Evolutionary conservation across 2,329 filamentous ascomycete genomes (phyloP), one percentile per base, ranked within the genome.

Genomic region (Xylariaceae sp.): DNA sequence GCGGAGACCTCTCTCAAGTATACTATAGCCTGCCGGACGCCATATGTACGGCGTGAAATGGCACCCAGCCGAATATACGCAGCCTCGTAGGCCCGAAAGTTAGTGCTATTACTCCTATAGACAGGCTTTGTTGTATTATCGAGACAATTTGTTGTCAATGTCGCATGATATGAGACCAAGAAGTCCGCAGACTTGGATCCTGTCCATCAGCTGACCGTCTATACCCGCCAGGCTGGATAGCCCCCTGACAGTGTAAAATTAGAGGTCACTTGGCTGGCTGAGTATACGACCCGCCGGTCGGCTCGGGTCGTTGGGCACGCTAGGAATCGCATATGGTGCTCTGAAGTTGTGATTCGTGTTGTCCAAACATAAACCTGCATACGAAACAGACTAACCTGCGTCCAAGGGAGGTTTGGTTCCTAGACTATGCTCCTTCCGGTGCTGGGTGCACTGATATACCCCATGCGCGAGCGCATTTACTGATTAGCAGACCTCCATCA

Each of bases 161-260:
- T 32, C 20, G n/a, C n/a, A n/a, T n/a, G 32, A 47, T 35, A 45
- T 47, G 35, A 46, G 21, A 52, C 35, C 33, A 37, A 35, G 41
- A 30, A 21, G 50, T 27, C 27, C 13, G 33, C 9, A 32, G 35
- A 41, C 36, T 46, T 43, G 47, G 36, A 30, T 32, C 40, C 52
- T 55, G 37, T 37, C 44, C 48, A 47, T 52, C 53, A 56, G 53
- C 53, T 56, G 53, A 56, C 48, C 13, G 4, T 15, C 41, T 32
- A 10, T 43, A 52, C 43, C 53, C 48, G 43, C 53, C 39, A 48
- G 49, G 53, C 53, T 56, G 53, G 53, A 47, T 54, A 47, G 37
- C 47, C 42, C 43, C 53, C 42, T 45, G 49, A 26, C 32, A 24
- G 40, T 48, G 43, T 42, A 39, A 55, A 47, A 51, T 55, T 30